A percentile compares a stretch with the other conserved stretches of the same genome.
Evolutionary conservation across 129 eudicot species (phyloP).

Genomic region (Centella asiatica): DNA sequence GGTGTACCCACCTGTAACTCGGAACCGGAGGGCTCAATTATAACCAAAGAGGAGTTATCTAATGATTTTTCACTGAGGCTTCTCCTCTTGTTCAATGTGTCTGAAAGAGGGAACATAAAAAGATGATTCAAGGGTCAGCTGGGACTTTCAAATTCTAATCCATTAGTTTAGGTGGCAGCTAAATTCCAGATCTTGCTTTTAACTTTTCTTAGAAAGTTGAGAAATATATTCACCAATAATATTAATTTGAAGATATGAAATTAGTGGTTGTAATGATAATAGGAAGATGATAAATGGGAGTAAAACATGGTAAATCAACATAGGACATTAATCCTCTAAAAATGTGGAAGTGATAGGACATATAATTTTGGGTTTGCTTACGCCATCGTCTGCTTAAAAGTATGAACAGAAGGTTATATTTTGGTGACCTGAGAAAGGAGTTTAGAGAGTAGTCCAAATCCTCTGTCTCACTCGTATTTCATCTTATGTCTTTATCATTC

Average conservation of each 20-base stretch:
- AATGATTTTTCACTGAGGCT: neutral
- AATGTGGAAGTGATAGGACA: neutral
- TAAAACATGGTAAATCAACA: neutral
- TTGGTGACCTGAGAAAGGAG: too few species aligned
- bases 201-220: neutral
- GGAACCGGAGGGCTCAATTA: neutral
- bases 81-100: neutral
- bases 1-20: neutral
- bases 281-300: neutral
- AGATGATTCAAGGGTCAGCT: constrained; percentile 1
- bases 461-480: too few species aligned
- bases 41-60: neutral
- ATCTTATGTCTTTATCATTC: too few species aligned
- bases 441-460: too few species aligned
- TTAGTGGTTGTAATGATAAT: neutral
- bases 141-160: constrained; percentile 1
- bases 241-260: neutral
- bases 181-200: neutral
- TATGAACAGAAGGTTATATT: too few species aligned
- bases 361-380: too few species aligned
- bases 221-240: neutral
- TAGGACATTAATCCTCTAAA: neutral
- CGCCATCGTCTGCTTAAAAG: too few species aligned
- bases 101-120: neutral
- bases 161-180: constrained; percentile 6